phyloP scores from a whole-genome alignment of 2,329 filamentous ascomycete species.

The Claviceps arundinis region DNA sequence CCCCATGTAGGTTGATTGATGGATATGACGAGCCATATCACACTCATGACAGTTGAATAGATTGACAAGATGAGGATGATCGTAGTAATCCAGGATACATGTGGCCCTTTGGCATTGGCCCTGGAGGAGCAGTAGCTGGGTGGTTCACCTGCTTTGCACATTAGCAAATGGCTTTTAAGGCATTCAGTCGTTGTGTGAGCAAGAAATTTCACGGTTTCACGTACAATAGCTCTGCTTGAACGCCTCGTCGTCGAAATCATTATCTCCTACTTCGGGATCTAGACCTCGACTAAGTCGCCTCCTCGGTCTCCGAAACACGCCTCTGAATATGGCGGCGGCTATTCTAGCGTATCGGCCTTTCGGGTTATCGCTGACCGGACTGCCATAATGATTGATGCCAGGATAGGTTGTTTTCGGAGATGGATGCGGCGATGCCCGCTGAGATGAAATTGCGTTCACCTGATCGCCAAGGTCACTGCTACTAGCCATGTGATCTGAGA shows the following conservation, averaged over 20 bases:
- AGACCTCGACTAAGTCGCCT: neutral
- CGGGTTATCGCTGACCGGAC: neutral
- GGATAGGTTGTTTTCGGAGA: neutral
- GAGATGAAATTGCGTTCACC: neutral
- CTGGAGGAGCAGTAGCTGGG: conserved; percentile 21
- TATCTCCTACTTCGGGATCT: neutral
- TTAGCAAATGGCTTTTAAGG: neutral
- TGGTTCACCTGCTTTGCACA: conserved; percentile 10
- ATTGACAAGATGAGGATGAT: conserved; percentile 36
- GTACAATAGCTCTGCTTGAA: conserved; percentile 21
- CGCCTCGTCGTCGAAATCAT: conserved; percentile 12
- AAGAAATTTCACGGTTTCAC: conserved; percentile 3
- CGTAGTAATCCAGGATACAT: conserved; percentile 35
- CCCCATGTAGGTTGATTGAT: conserved; percentile 51
- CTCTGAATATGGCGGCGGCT: neutral
- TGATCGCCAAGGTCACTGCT: neutral
- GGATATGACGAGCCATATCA: conserved; percentile 51
- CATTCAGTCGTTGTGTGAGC: no score
- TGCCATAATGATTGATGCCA: neutral
- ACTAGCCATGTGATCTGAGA: neutral
- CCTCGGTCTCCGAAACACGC: neutral
- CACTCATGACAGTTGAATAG: conserved; percentile 52
- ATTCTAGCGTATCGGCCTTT: neutral
- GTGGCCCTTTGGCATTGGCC: conserved; percentile 17
- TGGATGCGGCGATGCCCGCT: neutral